Base-by-base conservation (phyloP, 1,139 yeast genomes). In the Magnusiomyces paraingens region DNA sequence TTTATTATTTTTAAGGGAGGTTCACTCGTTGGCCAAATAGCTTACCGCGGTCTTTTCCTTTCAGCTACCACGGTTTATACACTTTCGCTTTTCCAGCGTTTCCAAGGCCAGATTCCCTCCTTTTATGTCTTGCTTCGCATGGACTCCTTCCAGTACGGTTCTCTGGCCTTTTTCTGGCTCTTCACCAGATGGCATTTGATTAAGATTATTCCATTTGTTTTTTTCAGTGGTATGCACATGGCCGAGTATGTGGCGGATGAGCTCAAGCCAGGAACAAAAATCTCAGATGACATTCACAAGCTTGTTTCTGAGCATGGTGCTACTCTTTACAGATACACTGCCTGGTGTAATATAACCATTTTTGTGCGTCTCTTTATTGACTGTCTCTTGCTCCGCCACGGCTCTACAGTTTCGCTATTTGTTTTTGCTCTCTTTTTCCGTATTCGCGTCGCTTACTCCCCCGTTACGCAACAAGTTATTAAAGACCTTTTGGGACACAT, bases 1-100 rank as follows among this genome's bases (percentile, higher is more conserved):
- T 46, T 50, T n/a, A 17, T 52, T 4, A 12, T 60, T 35, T 57
- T 61, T 36, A 55, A 53, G 18, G 55, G 58, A 20, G 53, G 56
- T 17, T 50, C 61, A 5, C 40, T 56, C 12, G 53, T 58, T 14
- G 61, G 65, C 12, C 57, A 60, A 43, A 45, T 63, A 8, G 29
- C 84, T 70, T 89, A 87, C 70, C 75, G 80, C 50, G 58, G 78
- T 46, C 77, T 87, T 0, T 82, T 83, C 57, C 50, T 83, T 4
- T 86, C 89, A n/a, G 83, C 84, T 1, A 66, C 84, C 36, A 77
- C 77, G 58, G 83, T 95, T 18, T 90, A 90, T 70, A 84, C 85
- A 12, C 77, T 89, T 57, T 83, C 89, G 55, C 69, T 86, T 29
- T 81, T 75, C 67, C 91, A 88, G 60, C 67, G 62, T 51, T 59